These are phyloP conservation scores for Spencermartinsiella ligniputridi DNA, from an alignment of 1,139 yeast genomes.

Conservation along the genomic window DNA sequence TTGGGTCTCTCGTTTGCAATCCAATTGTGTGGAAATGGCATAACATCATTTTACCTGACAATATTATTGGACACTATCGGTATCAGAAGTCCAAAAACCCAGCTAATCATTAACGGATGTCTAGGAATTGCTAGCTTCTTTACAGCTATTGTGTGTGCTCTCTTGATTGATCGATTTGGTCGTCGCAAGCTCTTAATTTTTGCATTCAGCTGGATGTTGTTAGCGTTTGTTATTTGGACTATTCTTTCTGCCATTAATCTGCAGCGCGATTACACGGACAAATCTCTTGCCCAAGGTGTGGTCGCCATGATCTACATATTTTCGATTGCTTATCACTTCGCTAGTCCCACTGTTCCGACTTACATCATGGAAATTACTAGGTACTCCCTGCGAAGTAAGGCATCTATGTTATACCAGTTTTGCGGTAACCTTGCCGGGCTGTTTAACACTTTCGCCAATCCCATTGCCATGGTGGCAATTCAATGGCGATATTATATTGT, in stretches of 20 bases:
- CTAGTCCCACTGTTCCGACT: slow-evolving; percentile 24
- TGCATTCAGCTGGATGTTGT: slow-evolving; percentile 16
- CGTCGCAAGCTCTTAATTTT: slow-evolving; percentile 36
- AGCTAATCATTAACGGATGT: slow-evolving; percentile 7
- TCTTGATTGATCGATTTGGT: slow-evolving; percentile 9
- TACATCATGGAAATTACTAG: slow-evolving; percentile 61
- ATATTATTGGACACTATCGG: slow-evolving; percentile 14
- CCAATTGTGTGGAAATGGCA: slow-evolving; percentile 8
- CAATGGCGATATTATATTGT: slow-evolving; percentile 60
- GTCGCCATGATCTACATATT: slow-evolving; percentile 14
- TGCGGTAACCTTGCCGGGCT: slow-evolving; percentile 25
- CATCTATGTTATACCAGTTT: slow-evolving; percentile 50
- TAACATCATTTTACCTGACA: slow-evolving; percentile 8
- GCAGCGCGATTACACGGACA: slow-evolving; percentile 6
- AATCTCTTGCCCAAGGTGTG: slow-evolving; percentile 8
- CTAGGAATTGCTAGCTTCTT: background rate
- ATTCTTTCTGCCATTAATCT: slow-evolving; percentile 8
- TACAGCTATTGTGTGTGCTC: background rate
- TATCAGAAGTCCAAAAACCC: slow-evolving; percentile 7
- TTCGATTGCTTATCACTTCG: slow-evolving; percentile 14
- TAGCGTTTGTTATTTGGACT: slow-evolving; percentile 13
- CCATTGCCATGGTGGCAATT: slow-evolving; percentile 57
- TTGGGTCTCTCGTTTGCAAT: slow-evolving; percentile 5
- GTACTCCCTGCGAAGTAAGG: slow-evolving; percentile 50
- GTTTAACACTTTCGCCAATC: slow-evolving; percentile 47